Base-by-base conservation (phyloP, 2,329 filamentous ascomycete species). In the Xylaria polymorpha region DNA sequence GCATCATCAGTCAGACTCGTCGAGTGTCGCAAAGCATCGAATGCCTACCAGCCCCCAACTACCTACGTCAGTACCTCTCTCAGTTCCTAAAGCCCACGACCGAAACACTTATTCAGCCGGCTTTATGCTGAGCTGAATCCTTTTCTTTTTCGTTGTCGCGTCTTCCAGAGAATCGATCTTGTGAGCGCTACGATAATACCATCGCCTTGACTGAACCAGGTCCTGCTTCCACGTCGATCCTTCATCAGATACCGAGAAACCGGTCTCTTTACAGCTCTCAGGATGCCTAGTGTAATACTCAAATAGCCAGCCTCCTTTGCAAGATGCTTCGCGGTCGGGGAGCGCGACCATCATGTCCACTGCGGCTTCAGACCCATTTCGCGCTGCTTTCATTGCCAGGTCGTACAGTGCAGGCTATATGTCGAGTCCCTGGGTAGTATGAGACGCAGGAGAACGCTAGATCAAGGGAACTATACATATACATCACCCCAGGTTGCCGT, bases 281-380 rank as follows among this genome's bases (percentile, higher is more conserved):
- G 37, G 57, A 5, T 58, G 2, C 7, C 41, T 22, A 5, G 22
- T 57, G 8, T 22, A 61, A 37, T 64, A 67, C 14, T 70, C 64
- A 12, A 70, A 70, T 39, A 70, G 67, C 67, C 64, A 70, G 29
- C 67, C 59, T 25, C 60, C 48, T 15, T 43, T 61, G 48, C 41
- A 63, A 22, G 58, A 32, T 14, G 25, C 46, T 32, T 61, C 32
- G 4, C 32, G 14, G 18, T 64, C 67, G 12, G 64, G 67, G 7
- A 61, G 67, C 8, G 63, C 59, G 20, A 66, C 50, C 32, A 61
- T 58, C 58, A 64, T 63, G 22, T 70, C 64, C 22, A 64, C 37
- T n/a, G 55, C 59, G 3, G 20, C 60, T 41, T 56, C 20, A 4
- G 48, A 64, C 18, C 63, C 63, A 4, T 25, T 20, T 50, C 53